Evolutionary conservation across 768 basidiomycete species (phyloP).

Genomic region (Astraeus odoratus): DNA sequence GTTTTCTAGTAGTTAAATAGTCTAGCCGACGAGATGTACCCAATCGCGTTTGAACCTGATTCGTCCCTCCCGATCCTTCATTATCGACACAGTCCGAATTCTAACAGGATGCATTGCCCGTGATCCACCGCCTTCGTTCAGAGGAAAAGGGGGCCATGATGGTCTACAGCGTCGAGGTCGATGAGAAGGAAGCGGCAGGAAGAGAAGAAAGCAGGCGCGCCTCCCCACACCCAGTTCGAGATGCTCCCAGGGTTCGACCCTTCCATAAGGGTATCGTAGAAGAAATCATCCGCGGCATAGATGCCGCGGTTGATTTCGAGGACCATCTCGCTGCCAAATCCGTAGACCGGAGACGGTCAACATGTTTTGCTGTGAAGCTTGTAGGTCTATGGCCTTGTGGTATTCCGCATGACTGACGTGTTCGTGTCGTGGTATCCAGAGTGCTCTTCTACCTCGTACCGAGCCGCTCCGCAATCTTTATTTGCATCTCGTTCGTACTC

Average conservation of each 20-base stretch:
- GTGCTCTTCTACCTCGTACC: constrained; percentile 61
- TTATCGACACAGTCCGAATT: too few species aligned
- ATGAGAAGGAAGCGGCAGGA: constrained; percentile 46
- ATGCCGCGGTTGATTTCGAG: constrained; percentile 80
- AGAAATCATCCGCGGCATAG: constrained; percentile 72
- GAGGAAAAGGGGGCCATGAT: constrained; percentile 73
- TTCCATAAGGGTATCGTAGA: constrained; percentile 58
- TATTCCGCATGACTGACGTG: background rate
- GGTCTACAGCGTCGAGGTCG: constrained; percentile 82
- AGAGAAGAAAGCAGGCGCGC: constrained; percentile 1
- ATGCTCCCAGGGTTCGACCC: constrained; percentile 17
- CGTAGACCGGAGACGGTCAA: constrained; percentile 39
- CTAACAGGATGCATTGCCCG: constrained; percentile 53
- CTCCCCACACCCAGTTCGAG: background rate
- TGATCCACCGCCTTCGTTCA: constrained; percentile 54
- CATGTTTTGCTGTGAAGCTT: constrained; percentile 84
- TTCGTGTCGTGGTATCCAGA: constrained; percentile 30
- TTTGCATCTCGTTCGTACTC: constrained; percentile 42
- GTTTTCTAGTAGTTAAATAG: too few species aligned
- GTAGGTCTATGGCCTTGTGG: constrained; percentile 33
- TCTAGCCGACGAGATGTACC: too few species aligned
- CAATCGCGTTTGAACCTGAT: too few species aligned
- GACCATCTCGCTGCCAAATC: constrained; percentile 29
- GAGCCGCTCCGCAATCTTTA: constrained; percentile 58
- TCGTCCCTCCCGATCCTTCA: too few species aligned